phyloP scores from a whole-genome alignment of 192 early-diverging fungal genomes.

The Phlyctochytrium arcticum region DNA sequence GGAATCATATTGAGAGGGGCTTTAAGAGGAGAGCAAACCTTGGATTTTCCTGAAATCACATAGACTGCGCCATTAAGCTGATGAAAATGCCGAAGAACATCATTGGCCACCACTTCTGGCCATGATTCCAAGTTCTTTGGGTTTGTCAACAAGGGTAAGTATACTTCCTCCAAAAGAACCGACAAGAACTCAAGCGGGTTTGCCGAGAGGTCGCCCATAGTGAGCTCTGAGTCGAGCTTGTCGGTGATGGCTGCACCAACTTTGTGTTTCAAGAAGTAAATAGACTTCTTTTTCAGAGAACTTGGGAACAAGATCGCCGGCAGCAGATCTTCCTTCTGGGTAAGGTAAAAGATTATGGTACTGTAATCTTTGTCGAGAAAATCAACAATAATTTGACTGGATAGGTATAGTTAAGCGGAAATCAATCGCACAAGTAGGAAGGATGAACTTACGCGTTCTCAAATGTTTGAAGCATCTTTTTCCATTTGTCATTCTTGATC shows the following conservation, averaged over 20 bases:
- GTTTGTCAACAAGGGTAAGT: conserved; percentile 59
- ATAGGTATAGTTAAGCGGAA: no score
- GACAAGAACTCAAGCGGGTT: conserved; percentile 61
- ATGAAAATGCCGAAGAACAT: conserved; percentile 63
- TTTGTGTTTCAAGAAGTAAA: conserved; percentile 57
- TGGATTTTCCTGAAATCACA: conserved; percentile 62
- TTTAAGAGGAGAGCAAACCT: conserved; percentile 32
- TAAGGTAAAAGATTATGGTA: conserved; percentile 60
- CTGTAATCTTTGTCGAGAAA: conserved; percentile 54
- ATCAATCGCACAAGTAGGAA: background rate
- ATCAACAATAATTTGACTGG: conserved; percentile 52
- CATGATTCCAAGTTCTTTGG: conserved; percentile 61
- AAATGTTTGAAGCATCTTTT: conserved; percentile 43
- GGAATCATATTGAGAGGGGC: background rate
- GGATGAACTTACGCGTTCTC: conserved; percentile 49
- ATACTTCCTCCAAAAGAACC: conserved; percentile 57
- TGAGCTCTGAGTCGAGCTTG: conserved; percentile 56
- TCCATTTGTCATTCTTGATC: conserved; percentile 60
- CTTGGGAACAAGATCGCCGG: conserved; percentile 52
- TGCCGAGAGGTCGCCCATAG: conserved; percentile 52
- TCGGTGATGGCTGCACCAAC: conserved; percentile 43
- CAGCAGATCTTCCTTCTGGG: conserved; percentile 55
- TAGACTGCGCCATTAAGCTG: conserved; percentile 61
- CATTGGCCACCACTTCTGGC: conserved; percentile 65
- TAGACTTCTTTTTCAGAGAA: conserved; percentile 51